Base-by-base conservation (phyloP, 148 eudicot genomes). In the Tetragonia tetragonoides region DNA sequence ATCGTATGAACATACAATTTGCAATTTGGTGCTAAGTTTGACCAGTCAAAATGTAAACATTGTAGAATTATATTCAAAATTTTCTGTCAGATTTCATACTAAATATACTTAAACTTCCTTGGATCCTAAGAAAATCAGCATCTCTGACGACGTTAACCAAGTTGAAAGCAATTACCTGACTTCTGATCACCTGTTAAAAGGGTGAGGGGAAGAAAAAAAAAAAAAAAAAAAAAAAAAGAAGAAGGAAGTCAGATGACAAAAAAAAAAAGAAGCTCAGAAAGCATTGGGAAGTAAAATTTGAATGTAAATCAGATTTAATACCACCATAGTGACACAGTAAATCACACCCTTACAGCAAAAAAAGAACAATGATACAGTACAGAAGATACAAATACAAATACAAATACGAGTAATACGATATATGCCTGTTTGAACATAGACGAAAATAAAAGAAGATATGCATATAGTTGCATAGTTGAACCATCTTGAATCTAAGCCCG, bases 21-120 rank as follows among this genome's bases (percentile, higher is more conserved):
- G 60, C 70, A 70, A 78, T 18, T n/a, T 69, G 72, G 56, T 75
- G 34, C 64, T 14, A 73, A 49, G 49, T 63, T 83, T 75, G 82
- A 83, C 85, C 75, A 70, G 85, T 83, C 85, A 83, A 83, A 18
- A n/a, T 20, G 1, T 17, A 24, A 59, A 17, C 3, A 72, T 51
- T 49, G 42, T 66, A 73, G 28, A 7, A 49, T 67, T 62, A 38
- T 34, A 28, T 74, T 74, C 41, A 60, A 77, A 59, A 73, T 63
- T 57, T 56, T 63, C 38, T 82, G 84, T 82, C 84, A 82, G 84
- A 74, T 78, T 81, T 82, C 77, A 77, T 78, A 82, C 78, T 61
- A 61, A 69, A 74, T 73, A 62, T 80, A 61, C 73, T 42, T 79
- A 18, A 71, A 73, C 74, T 78, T 68, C 79, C 85, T 82, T 82